Base-by-base conservation (phyloP, 495 filamentous ascomycete genomes). In the Cercophora sp. region DNA sequence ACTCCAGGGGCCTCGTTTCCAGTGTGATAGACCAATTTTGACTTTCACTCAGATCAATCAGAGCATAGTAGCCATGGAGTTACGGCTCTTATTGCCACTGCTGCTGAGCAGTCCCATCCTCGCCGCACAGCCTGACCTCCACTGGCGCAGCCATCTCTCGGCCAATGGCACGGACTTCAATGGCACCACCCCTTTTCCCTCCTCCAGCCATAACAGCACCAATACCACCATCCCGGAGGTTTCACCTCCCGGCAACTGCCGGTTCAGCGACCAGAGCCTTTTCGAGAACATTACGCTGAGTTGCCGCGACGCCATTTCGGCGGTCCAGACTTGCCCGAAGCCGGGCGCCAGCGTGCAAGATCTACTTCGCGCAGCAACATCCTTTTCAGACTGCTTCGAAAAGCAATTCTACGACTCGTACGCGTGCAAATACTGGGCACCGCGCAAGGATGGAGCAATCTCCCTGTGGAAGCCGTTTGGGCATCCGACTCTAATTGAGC, bases 401-500 rank as follows among this genome's bases (percentile, higher is more conserved):
- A 41, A 41, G 37, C 37, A 41, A 10, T 19, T 41, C 5, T 41
- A 41, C 37, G n/a, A 16, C 15, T 41, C 37, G 15, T 41, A 18
- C 22, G n/a, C n/a, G 2, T 41, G 37, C 37, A 41, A 22, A 9
- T 16, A 22, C 37, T 41, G 37, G 37, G 19, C 37, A 2, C 37
- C 37, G n/a, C 37, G 37, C 4, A 41, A 41, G 22, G 37, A 41
- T 41, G 37, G 37, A 18, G n/a, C 15, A n/a, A 41, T 41, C 19
- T 41, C 37, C 3, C 37, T 41, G 37, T 41, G 37, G 37, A 41
- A 41, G 15, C 37, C 37, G 4, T 41, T 41, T 22, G 37, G 37
- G 4, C 37, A 41, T 20, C 37, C 37, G 22, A 16, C 37, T 36
- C 32, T 36, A 11, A 16, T 36, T 16, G 32, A 36, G 9, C 9